Evolutionary conservation across 148 eudicot genomes (phyloP), one percentile per base, ranked within the genome.

Genomic region (Camellia sinensis): DNA sequence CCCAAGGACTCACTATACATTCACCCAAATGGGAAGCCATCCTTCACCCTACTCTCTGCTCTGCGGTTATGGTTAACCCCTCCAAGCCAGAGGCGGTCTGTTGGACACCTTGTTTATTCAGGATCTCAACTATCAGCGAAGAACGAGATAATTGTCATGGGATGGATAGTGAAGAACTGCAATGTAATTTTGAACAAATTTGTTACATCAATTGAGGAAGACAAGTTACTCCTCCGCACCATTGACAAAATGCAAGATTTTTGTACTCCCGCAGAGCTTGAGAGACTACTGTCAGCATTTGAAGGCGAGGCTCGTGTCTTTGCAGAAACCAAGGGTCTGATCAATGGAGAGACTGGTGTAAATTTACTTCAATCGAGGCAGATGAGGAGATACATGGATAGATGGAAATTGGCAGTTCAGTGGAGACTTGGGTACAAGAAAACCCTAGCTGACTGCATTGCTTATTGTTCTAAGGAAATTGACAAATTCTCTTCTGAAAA

Each of bases 401-500:
- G 84, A 85, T 96, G 97, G 98, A 89, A 80, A 81, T 74, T 92
- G 87, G 93, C 97, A 6, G 86, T 93, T 74, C 84, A 86, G 70
- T 96, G 99, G 99, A 93, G 98, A 83, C 81, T 91, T 66, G 46
- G 80, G 68, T 92, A 87, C 85, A 96, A 96, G 86, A 88, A 67
- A 75, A 89, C 84, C 2, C 87, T 93, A 62, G 50, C 67, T 75
- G 84, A 88, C 75, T 91, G 98, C 70, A 86, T 90, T 68, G 80
- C 84, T 13, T 81, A 80, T 79, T 96, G 98, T 86, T 79, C 82
- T 73, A 67, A 45, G 50, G 75, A 74, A 68, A 83, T 91, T 40
- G 75, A 84, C 45, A 71, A 68, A 48, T 71, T 83, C 1, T 57
- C 80, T 40, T 67, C 62, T 68, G n/a, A 56, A 45, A 6, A 53